Base-by-base conservation (phyloP, 257 asterid genomes). In the Plantago ovata region DNA sequence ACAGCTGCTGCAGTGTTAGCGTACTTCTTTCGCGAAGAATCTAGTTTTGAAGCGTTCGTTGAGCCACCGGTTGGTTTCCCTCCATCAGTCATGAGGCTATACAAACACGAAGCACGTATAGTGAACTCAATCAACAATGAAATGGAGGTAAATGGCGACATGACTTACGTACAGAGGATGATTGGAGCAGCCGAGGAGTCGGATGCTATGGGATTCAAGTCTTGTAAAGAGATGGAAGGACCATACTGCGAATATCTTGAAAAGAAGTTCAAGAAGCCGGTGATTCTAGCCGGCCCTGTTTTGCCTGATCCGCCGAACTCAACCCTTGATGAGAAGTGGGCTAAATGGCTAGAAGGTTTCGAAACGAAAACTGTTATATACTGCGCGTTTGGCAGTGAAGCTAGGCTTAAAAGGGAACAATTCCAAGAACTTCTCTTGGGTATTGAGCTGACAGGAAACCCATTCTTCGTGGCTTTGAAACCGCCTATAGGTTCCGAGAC, bases 331-430 rank as follows among this genome's bases (percentile, higher is more conserved):
- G 67, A 57, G 4, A 64, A 51, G 20, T 79, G 80, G 82, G 69
- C 68, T 0, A 40, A 49, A 19, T 79, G 80, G 82, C 24, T 79
- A 20, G 70, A 69, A 19, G 61, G 55, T 9, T 70, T 70, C 64
- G 8, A 59, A 38, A 56, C 74, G 15, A 72, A 67, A 41, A 57
- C 81, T 0, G 72, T 73, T 9, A 66, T 80, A 43, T 80, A 14
- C 43, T 80, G 86, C 19, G 79, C 81, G 15, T 74, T 80, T 9
- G 86, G 86, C 6, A 80, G 83, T 9, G 74, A 82, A 67, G 77
- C 80, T 43, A 58, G 71, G 11, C 65, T 79, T 20, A 28, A 60
- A 42, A 68, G 10, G 18, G 66, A 58, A 14, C 72, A 50, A 18
- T 75, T 75, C 41, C 74, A 71, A 66, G 77, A 70, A 60, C 28